Base-by-base conservation (phyloP, 2,329 filamentous ascomycete genomes). In the Dactylellina drechsleri region DNA sequence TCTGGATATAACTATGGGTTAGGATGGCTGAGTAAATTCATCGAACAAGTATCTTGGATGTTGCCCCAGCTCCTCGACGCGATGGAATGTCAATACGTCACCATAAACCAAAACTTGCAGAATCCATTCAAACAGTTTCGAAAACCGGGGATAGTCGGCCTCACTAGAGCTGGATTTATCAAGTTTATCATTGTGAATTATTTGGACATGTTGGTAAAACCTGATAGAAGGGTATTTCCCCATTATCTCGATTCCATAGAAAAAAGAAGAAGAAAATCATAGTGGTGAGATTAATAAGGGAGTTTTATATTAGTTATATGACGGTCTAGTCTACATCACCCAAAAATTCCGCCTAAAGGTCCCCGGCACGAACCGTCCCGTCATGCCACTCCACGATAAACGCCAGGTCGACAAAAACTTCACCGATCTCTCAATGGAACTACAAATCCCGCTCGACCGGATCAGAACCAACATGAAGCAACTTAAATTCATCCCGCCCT, bases 141-240 rank as follows among this genome's bases (percentile, higher is more conserved):
- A 10, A 66, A 53, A 23, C 70, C 70, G 1, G 59, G 7, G 6
- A 28, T 53, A 26, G 36, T 62, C 6, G 59, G 52, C 10, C 54
- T 74, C 31, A 67, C 70, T 0, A 61, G 62, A 16, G 60, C 20
- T 7, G 70, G 70, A 36, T 67, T 74, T 65, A 64, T 74, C 23
- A 74, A 74, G 31, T 74, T 67, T 43, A 43, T 74, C 5, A 50
- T 74, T n/a, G 49, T 74, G 6, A 67, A 50, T 52, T 74, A 74
- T 49, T 36, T 74, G 18, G 62, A 74, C 4, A 20, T 41, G 2
- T 15, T 56, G 41, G 57, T 23, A 41, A 67, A 52, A 23, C 41
- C 53, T 4, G 58, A 66, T 41, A 20, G 18, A 23, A 62, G 64
- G 12, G 70, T 74, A 28, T 16, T 26, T 59, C n/a, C 26, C 13